Evolutionary conservation across 352 stramenopile species (phyloP), one percentile per base, ranked within the genome.

Genomic region (Blastocystis sp.): DNA sequence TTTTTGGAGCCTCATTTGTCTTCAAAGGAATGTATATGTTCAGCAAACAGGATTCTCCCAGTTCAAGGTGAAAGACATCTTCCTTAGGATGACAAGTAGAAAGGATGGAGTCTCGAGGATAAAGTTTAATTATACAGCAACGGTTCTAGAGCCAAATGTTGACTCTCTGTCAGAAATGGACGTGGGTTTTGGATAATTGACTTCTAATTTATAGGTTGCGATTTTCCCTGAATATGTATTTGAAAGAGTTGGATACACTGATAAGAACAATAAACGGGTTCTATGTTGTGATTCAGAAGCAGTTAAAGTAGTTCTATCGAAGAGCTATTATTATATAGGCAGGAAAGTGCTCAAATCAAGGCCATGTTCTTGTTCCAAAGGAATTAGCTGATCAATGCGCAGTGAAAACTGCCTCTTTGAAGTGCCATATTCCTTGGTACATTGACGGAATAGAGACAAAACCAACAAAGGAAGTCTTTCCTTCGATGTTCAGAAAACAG

Each of bases 21-120:
- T 63, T 37, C 21, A 80, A 63, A n/a, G 69, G 69, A 80, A 39
- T 80, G 24, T 80, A 80, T 19, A 80, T 80, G 69, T 63, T 80
- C 6, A n/a, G 56, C 24, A 80, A 80, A 35, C n/a, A 63, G 43
- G 69, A 80, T 58, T 43, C 16, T 35, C 46, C 46, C n/a, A 37
- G 29, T 32, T 11, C 65, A 9, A 59, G 29, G 69, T 80, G 14
- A 14, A 7, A 49, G 35, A 39, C 59, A 21, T 35, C 16, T 24
- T 5, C 21, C 12, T 1, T 9, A 11, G 21, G 21, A 46, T 19
- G 27, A 19, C 42, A 4, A 59, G 19, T 80, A 80, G 69, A 16
- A 24, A 29, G 4, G 46, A 80, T 39, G 69, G 69, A 43, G 16
- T 61, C 29, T 80, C 69, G 2, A 57, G 27, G 9, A 80, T 80